Conservation (phyloP, 495 filamentous ascomycete species). For the Penicillium canescens region DNA sequence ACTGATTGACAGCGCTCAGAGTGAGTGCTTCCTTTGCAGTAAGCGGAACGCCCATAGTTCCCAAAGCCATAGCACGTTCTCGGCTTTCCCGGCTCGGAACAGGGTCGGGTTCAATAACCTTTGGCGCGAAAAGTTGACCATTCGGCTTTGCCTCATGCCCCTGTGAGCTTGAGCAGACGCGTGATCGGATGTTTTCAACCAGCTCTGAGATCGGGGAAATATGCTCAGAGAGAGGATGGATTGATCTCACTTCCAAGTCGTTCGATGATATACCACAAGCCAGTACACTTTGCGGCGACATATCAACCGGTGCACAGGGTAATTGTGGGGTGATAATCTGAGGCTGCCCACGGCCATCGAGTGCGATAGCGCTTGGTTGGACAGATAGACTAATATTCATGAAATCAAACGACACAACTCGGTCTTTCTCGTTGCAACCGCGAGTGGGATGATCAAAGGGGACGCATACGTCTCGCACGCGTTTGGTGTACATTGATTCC, state of each 20-base stretch:
- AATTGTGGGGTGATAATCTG: slow-evolving; percentile 63
- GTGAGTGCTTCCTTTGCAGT: slow-evolving; percentile 44
- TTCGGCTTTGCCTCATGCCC: slow-evolving; percentile 5
- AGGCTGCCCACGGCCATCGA: slow-evolving; percentile 67
- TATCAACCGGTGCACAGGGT: slow-evolving; percentile 50
- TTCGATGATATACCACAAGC: slow-evolving; percentile 32
- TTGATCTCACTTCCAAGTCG: slow-evolving; percentile 31
- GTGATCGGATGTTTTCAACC: slow-evolving; percentile 30
- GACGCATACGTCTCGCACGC: slow-evolving; percentile 46
- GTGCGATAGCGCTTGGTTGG: slow-evolving; percentile 65
- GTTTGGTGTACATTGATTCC: slow-evolving; percentile 48
- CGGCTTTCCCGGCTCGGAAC: slow-evolving; percentile 46
- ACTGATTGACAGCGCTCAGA: slow-evolving; percentile 44
- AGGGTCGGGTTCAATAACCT: slow-evolving; percentile 17
- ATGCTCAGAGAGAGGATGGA: slow-evolving; percentile 32
- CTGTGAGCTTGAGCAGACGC: slow-evolving; percentile 22
- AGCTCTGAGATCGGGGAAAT: slow-evolving; percentile 32
- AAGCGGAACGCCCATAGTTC: slow-evolving; percentile 23
- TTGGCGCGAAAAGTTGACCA: slow-evolving; percentile 7
- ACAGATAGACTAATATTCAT: slow-evolving; percentile 61
- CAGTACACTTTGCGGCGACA: slow-evolving; percentile 46
- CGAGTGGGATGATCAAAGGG: slow-evolving; percentile 45
- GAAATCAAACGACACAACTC: slow-evolving; percentile 87
- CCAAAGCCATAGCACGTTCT: slow-evolving; percentile 38
- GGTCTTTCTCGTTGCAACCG: slow-evolving; percentile 53